Evolutionary conservation across 768 basidiomycete species (phyloP), one percentile per base, ranked within the genome.

Genomic region (Russula vinacea): DNA sequence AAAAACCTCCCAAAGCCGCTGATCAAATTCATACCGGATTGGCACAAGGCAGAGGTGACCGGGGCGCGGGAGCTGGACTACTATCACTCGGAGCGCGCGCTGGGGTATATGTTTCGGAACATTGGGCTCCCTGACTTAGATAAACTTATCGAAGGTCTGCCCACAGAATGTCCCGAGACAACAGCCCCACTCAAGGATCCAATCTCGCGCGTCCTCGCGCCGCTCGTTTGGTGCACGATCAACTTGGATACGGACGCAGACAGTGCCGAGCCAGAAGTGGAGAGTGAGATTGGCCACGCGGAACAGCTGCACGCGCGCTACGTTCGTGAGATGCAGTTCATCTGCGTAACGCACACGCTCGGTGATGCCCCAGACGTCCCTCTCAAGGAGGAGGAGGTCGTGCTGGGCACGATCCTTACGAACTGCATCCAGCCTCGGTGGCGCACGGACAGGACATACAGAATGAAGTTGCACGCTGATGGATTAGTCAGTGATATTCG

Each of bases 381-480:
- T 40, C 77, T 92, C 40, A 73, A 78, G 9, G 90, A 93, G 71
- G 86, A 87, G 58, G 90, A 92, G 70, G 78, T 91, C 24, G 86
- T 90, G 2, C 74, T 85, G 35, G 89, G 89, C 22, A 85, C 86
- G 0, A 92, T 93, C 64, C 74, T 90, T 50, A 86, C 83, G 9
- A 85, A 85, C 63, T 89, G 86, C 69, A 74, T 82, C 1, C 84
- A 90, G 67, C 80, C 78, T 64, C 75, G 84, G 37, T 86, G 81
- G 79, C 77, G 88, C 64, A 5, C 24, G 37, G 14, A 16, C 22
- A 22, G 53, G 13, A 3, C 53, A 4, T 11, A 7, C 5, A 19
- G 22, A 4, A 54, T 54, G 53, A 37, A 9, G 22, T n/a, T 54
- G 35, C 53, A 54, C 22, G 4, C 35, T 3, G 53, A 24, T 22